Conservation (phyloP, 1,284 basidiomycete species). For the Pseudozyma sp. region DNA sequence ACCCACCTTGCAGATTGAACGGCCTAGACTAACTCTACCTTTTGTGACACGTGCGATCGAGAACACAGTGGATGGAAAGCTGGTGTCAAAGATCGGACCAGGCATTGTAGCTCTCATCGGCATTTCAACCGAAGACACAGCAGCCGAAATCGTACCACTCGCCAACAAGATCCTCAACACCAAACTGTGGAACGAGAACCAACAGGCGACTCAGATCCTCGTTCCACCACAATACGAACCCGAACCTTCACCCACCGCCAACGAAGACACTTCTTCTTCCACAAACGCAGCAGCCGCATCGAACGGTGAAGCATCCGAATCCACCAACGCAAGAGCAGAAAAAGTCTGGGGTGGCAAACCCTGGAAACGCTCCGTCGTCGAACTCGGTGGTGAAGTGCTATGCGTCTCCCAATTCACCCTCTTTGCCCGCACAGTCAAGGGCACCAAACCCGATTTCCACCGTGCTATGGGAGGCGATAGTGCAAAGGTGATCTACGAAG, state of each 20-base stretch:
- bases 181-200: slow-evolving; percentile 64
- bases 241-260: slow-evolving; percentile 2
- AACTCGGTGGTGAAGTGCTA: slow-evolving; percentile 62
- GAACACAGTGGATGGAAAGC: slow-evolving; percentile 56
- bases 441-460: slow-evolving; percentile 67
- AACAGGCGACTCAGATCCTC: slow-evolving; percentile 32
- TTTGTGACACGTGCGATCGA: not conserved
- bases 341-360: slow-evolving; percentile 60
- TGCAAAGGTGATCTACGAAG: slow-evolving; percentile 57
- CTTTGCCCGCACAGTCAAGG: slow-evolving; percentile 62
- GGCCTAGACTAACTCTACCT: not conserved
- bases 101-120: slow-evolving; percentile 65
- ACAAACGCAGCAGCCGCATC: not conserved
- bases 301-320: not conserved
- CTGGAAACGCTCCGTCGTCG: slow-evolving; percentile 60
- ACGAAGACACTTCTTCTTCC: not conserved
- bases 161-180: slow-evolving; percentile 57
- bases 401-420: slow-evolving; percentile 67
- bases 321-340: slow-evolving; percentile 34
- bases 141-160: slow-evolving; percentile 52
- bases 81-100: slow-evolving; percentile 62
- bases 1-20: not conserved
- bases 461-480: slow-evolving; percentile 54
- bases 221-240: slow-evolving; percentile 47
- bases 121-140: slow-evolving; percentile 59